phyloP scores from a whole-genome alignment of 177 flowering plant species.

The Vitis hybrid region DNA sequence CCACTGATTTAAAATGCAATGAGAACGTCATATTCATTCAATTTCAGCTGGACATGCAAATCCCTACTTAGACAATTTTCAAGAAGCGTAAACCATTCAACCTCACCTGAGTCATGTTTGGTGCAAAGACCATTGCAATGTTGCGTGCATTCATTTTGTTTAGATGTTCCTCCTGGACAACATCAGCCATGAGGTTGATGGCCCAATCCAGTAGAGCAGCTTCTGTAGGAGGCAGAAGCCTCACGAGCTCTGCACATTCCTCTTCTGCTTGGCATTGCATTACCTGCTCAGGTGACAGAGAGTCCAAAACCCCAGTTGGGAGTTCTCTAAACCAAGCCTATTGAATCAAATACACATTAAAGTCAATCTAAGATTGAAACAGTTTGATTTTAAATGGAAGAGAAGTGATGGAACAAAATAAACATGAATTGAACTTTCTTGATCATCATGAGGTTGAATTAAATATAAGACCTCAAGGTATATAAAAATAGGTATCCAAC shows the following conservation, averaged over 20 bases:
- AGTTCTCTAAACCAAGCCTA: slow-evolving; percentile 96
- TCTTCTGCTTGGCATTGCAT: slow-evolving; percentile 80
- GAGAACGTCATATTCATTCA: background rate
- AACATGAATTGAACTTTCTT: slow-evolving; percentile 1
- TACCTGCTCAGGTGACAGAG: slow-evolving; percentile 68
- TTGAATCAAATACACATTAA: background rate
- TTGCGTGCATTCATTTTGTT: slow-evolving; percentile 93
- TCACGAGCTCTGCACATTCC: slow-evolving; percentile 57
- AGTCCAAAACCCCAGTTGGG: slow-evolving; percentile 74
- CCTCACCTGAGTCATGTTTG: slow-evolving; percentile 85
- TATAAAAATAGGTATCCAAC: too few relatives aligned
- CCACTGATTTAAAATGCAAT: background rate
- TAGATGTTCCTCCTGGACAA: slow-evolving; percentile 56
- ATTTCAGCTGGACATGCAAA: background rate
- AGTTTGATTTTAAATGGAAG: background rate
- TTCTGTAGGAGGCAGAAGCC: slow-evolving; percentile 76
- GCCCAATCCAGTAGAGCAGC: slow-evolving; percentile 82
- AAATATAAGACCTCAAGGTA: too few relatives aligned
- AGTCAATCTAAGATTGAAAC: background rate
- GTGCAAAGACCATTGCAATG: slow-evolving; percentile 88
- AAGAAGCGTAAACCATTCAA: background rate
- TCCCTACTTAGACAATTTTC: background rate
- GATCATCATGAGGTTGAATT: too few relatives aligned
- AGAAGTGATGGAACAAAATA: background rate
- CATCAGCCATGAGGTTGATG: slow-evolving; percentile 83